Percentiles rank a stretch among this genome's conserved stretches.
These are phyloP conservation scores for Bocquillonia castaneifolia DNA, from an alignment of 441 rosid genomes.

Conservation along the genomic window DNA sequence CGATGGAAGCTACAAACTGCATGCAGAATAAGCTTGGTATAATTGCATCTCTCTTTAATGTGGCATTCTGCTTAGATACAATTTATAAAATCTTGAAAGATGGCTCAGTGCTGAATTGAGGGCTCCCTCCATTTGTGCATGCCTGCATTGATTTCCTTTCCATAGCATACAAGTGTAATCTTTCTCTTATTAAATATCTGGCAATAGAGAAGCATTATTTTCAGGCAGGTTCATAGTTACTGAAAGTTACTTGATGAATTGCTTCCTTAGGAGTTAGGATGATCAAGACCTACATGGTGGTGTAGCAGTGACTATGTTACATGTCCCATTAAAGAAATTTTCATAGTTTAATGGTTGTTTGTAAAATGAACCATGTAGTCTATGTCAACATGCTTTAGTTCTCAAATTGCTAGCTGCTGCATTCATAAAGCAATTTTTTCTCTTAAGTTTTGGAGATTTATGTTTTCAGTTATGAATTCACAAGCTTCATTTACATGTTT, in stretches of 20 bases:
- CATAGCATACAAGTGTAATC: not conserved
- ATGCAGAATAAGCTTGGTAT: constrained; percentile 33
- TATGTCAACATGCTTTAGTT: constrained; percentile 8
- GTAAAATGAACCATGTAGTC: not conserved
- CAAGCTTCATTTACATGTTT: not conserved
- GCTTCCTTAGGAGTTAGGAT: not conserved
- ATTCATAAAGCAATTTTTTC: not conserved
- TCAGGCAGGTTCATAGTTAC: not conserved
- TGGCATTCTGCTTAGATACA: not conserved
- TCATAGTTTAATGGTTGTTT: not conserved
- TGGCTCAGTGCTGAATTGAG: not conserved
- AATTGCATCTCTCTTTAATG: constrained; percentile 14
- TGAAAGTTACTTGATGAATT: not conserved
- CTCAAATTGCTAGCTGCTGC: not conserved
- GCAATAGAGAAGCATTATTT: not conserved
- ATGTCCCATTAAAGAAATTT: not conserved
- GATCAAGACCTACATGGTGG: not conserved
- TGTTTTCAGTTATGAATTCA: not conserved
- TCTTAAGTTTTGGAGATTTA: not conserved
- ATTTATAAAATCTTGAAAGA: constrained; percentile 9
- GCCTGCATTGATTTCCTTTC: too few species aligned
- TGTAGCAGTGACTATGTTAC: not conserved
- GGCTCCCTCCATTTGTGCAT: not conserved
- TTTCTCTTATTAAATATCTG: not conserved
- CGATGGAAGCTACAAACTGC: constrained; percentile 17